These are phyloP conservation scores for Flaveria trinervia DNA, from an alignment of 129 eudicot species.

Conservation along the genomic window DNA sequence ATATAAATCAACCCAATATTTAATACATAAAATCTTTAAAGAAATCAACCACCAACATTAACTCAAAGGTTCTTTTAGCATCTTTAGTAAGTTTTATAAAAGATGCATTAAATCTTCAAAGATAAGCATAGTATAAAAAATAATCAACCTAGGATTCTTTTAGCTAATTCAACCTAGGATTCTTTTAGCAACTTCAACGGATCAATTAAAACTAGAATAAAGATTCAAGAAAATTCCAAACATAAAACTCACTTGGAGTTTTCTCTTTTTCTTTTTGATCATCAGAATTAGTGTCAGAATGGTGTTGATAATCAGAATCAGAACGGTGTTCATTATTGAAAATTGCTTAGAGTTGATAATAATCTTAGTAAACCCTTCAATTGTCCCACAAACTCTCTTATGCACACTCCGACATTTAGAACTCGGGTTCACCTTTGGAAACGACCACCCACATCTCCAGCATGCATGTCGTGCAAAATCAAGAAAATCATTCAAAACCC, in stretches of 20 bases:
- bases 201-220: background rate
- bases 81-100: too few relatives aligned
- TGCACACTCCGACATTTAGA: too few relatives aligned
- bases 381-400: slow-evolving; percentile 46
- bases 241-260: slow-evolving; percentile 59
- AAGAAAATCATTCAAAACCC: too few relatives aligned
- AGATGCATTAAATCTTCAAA: too few relatives aligned
- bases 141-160: background rate
- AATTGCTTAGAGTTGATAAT: slow-evolving; percentile 36
- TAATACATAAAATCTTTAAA: too few relatives aligned
- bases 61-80: too few relatives aligned
- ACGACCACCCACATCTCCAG: too few relatives aligned
- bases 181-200: slow-evolving; percentile 14
- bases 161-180: background rate
- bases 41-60: too few relatives aligned
- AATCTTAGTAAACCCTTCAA: slow-evolving; percentile 55
- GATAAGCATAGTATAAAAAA: too few relatives aligned
- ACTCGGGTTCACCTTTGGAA: too few relatives aligned
- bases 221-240: slow-evolving; percentile 3
- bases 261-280: slow-evolving; percentile 29
- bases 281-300: slow-evolving; percentile 37
- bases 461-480: too few relatives aligned
- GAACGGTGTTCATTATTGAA: slow-evolving; percentile 52
- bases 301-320: slow-evolving; percentile 43
- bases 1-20: too few relatives aligned